Percentiles rank a stretch among this genome's conserved stretches.
phyloP scores from a whole-genome alignment of 2,329 filamentous ascomycete species.

The Aspergillus sp. region DNA sequence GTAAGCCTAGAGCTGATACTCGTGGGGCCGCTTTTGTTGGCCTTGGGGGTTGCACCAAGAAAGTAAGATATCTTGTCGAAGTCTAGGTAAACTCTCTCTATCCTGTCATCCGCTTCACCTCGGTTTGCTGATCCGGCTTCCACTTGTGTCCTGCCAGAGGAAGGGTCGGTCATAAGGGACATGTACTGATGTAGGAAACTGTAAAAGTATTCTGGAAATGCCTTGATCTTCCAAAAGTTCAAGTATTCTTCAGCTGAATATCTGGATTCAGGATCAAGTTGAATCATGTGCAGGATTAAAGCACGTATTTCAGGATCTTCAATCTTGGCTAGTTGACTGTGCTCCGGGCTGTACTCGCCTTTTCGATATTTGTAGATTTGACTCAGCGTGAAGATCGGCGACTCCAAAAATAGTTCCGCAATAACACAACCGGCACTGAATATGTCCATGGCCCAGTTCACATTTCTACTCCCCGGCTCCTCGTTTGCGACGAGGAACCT shows the following conservation, averaged over 20 bases:
- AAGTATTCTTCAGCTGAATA: constrained; percentile 94
- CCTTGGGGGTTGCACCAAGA: constrained; percentile 68
- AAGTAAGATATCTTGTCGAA: constrained; percentile 99
- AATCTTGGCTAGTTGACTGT: constrained; percentile 79
- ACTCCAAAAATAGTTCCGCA: constrained; percentile 90
- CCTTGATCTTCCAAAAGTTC: constrained; percentile 85
- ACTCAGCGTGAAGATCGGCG: constrained; percentile 95
- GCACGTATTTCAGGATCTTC: constrained; percentile 83
- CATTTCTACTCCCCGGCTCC: constrained; percentile 61
- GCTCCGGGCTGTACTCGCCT: constrained; percentile 85
- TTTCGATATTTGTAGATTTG: constrained; percentile 93
- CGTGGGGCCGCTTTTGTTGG: constrained; percentile 35
- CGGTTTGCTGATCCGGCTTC: constrained; percentile 69
- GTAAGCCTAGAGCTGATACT: constrained; percentile 33
- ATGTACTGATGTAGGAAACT: constrained; percentile 97
- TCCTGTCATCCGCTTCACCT: constrained; percentile 87
- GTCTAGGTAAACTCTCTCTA: constrained; percentile 88
- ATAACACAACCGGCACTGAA: constrained; percentile 97
- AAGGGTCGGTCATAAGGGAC: constrained; percentile 89
- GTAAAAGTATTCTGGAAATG: constrained; percentile 96
- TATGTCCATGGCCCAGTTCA: constrained; percentile 96
- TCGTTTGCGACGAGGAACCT: constrained; percentile 75
- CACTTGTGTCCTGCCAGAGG: constrained; percentile 71
- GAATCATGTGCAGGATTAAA: constrained; percentile 94
- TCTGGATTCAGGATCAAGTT: constrained; percentile 84